phyloP scores from a whole-genome alignment of 805 yeast genomes.

The Vanderwaltozyma verrucispora region DNA sequence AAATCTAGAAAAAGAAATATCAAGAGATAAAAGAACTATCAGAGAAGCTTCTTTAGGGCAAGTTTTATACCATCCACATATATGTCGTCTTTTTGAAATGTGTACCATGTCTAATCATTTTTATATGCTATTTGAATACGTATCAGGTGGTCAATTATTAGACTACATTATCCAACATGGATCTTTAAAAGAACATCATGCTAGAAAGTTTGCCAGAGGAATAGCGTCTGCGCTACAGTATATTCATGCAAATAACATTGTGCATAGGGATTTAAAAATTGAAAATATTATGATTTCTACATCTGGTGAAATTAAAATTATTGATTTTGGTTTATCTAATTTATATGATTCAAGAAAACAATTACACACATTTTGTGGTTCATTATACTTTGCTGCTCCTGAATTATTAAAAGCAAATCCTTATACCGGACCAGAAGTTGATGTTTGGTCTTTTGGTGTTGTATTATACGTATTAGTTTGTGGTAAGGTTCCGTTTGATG shows the following conservation, averaged over 20 bases:
- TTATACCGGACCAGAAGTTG: conserved; percentile 94
- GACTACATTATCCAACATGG: conserved; percentile 98
- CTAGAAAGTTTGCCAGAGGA: conserved; percentile 89
- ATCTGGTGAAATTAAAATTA: conserved; percentile 87
- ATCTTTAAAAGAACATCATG: conserved; percentile 83
- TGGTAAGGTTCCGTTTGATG: conserved; percentile 98
- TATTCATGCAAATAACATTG: conserved; percentile 88
- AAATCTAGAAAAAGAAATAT: conserved; percentile 71
- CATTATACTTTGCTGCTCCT: conserved; percentile 96
- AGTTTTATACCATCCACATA: conserved; percentile 81
- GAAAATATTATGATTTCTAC: conserved; percentile 93
- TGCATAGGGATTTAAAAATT: conserved; percentile 92
- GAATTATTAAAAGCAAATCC: conserved; percentile 88
- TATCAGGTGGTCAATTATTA: conserved; percentile 94
- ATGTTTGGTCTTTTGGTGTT: conserved; percentile 97
- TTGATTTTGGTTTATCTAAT: conserved; percentile 93
- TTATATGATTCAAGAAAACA: conserved; percentile 60
- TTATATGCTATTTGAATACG: conserved; percentile 93
- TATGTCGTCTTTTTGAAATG: conserved; percentile 86
- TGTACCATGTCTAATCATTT: conserved; percentile 95
- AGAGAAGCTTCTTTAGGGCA: conserved; percentile 94
- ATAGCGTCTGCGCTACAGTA: conserved; percentile 90
- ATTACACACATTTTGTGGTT: conserved; percentile 92
- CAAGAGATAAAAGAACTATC: conserved; percentile 83
- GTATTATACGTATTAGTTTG: conserved; percentile 91